Percentiles rank a stretch among this genome's conserved stretches.
Conservation (phyloP, 768 basidiomycete genomes). For the Russula lepida region DNA sequence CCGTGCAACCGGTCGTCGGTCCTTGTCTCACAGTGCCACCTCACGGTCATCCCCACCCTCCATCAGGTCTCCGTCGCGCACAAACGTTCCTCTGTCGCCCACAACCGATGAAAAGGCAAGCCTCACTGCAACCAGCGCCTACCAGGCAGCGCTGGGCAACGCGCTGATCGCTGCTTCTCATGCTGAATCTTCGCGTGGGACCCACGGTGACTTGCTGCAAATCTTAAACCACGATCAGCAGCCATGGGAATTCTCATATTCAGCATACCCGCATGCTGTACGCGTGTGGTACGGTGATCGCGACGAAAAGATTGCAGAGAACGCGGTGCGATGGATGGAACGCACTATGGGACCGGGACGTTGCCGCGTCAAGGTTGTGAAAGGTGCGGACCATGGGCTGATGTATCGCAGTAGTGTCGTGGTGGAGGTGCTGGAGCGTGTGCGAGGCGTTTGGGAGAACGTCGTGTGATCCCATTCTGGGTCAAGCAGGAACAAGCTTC, state of each 20-base stretch:
- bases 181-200: slow-evolving; percentile 87
- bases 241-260: slow-evolving; percentile 87
- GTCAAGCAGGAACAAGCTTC: background rate
- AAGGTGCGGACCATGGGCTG: slow-evolving; percentile 84
- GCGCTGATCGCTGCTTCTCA: slow-evolving; percentile 92
- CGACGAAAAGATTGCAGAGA: slow-evolving; percentile 90
- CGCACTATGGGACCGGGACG: slow-evolving; percentile 64
- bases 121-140: slow-evolving; percentile 32
- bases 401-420: slow-evolving; percentile 89
- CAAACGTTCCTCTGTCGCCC: slow-evolving; percentile 31
- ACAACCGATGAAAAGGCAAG: slow-evolving; percentile 6
- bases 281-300: slow-evolving; percentile 89
- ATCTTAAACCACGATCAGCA: slow-evolving; percentile 86
- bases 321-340: slow-evolving; percentile 90
- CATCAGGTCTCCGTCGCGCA: slow-evolving; percentile 44
- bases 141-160: slow-evolving; percentile 73
- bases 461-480: background rate
- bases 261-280: slow-evolving; percentile 64
- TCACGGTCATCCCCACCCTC: slow-evolving; percentile 33
- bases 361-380: slow-evolving; percentile 75
- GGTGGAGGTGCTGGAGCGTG: slow-evolving; percentile 72
- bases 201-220: slow-evolving; percentile 82
- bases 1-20: slow-evolving; percentile 53
- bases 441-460: slow-evolving; percentile 40
- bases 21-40: slow-evolving; percentile 51